A percentile compares a stretch with the other conserved stretches of the same genome.
Conservation (phyloP, 2,329 filamentous ascomycete genomes). For the Thyridium curvatum region DNA sequence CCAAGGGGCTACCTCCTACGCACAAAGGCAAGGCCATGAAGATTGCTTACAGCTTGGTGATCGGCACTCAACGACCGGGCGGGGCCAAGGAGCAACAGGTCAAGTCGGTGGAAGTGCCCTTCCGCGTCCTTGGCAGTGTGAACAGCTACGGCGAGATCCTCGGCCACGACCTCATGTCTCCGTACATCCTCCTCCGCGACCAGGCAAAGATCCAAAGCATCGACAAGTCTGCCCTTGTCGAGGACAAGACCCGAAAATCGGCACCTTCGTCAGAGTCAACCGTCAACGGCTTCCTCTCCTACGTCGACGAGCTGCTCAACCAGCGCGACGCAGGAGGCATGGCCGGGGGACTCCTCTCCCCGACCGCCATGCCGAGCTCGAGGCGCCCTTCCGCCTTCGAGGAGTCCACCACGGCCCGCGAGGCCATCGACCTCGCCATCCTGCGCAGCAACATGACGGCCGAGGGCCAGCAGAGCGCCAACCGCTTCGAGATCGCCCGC, state of each 20-base stretch:
- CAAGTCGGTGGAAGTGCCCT: constrained; percentile 85
- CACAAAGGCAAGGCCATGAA: constrained; percentile 92
- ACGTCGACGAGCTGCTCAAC: constrained; percentile 66
- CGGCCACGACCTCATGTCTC: constrained; percentile 89
- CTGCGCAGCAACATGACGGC: constrained; percentile 68
- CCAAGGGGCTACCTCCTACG: constrained; percentile 82
- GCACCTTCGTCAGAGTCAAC: constrained; percentile 26
- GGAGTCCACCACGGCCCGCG: constrained; percentile 61
- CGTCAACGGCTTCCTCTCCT: constrained; percentile 64
- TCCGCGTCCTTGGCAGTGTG: constrained; percentile 88
- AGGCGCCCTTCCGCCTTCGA: constrained; percentile 50
- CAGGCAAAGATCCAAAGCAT: constrained; percentile 61
- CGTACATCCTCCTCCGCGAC: constrained; percentile 84
- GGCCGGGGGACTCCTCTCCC: constrained; percentile 61
- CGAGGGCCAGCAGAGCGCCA: constrained; percentile 71
- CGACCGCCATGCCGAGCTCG: constrained; percentile 53
- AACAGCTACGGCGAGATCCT: constrained; percentile 83
- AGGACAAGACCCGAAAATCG: constrained; percentile 17
- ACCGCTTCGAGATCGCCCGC: constrained; percentile 90
- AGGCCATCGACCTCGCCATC: constrained; percentile 87
- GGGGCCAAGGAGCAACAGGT: constrained; percentile 75
- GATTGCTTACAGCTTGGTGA: constrained; percentile 82
- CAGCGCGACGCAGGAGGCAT: constrained; percentile 40
- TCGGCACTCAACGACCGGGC: constrained; percentile 84
- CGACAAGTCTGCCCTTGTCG: constrained; percentile 21